A percentile compares a stretch with the other conserved stretches of the same genome.
Conservation (phyloP, 164 flowering plant genomes). For the Macadamia integrifolia region DNA sequence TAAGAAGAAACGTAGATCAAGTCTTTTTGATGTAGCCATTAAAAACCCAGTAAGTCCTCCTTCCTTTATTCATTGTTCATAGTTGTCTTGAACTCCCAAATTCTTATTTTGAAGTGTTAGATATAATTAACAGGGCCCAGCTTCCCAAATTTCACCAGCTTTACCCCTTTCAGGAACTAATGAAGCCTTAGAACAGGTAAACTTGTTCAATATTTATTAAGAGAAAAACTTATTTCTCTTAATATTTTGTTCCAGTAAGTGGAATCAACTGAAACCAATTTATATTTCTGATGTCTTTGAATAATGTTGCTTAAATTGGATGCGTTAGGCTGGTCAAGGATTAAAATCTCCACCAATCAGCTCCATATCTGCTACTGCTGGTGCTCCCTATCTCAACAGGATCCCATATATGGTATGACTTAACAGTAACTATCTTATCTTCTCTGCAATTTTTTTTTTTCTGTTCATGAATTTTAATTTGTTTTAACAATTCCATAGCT, state of each 20-base stretch:
- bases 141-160: slow-evolving; percentile 1
- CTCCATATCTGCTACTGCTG: not conserved
- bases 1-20: slow-evolving; percentile 35
- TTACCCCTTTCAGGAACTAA: not conserved
- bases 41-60: slow-evolving; percentile 13
- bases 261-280: not conserved
- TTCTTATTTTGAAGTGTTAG: not conserved
- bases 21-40: slow-evolving; percentile 30
- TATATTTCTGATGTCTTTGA: not conserved
- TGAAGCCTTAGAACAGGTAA: slow-evolving; percentile 4
- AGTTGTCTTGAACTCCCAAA: not conserved
- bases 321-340: slow-evolving; percentile 7
- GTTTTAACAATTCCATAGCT: too few species aligned
- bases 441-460: too few species aligned
- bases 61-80: not conserved
- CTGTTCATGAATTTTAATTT: too few species aligned
- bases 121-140: not conserved
- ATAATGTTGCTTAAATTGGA: not conserved
- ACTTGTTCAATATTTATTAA: not conserved
- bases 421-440: not conserved
- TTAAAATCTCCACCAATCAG: not conserved
- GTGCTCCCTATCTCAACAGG: slow-evolving; percentile 2
- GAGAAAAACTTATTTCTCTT: not conserved
- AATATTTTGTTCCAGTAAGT: too few species aligned
- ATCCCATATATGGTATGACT: slow-evolving; percentile 10